Evolutionary conservation across 1,284 basidiomycete species (phyloP).

Genomic region (Marasmius sp.): DNA sequence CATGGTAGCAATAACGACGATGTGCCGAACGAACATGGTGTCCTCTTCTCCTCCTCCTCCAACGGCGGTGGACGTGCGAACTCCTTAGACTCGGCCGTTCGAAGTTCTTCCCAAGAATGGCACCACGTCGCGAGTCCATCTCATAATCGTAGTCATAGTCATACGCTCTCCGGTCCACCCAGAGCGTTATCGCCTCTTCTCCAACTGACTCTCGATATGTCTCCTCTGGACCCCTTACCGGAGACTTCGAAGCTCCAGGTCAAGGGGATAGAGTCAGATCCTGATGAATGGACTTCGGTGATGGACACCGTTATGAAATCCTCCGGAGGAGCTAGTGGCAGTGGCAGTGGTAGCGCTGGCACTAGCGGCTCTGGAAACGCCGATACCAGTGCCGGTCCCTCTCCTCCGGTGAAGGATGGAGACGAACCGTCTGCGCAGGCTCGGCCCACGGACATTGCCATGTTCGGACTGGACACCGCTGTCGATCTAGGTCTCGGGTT

Average conservation of each 20-base stretch:
- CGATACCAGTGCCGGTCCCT: background rate
- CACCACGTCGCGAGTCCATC: constrained; percentile 32
- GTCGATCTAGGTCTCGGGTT: constrained; percentile 36
- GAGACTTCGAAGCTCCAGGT: constrained; percentile 29
- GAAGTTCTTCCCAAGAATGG: constrained; percentile 29
- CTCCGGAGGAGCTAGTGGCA: constrained; percentile 6
- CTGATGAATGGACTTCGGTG: constrained; percentile 42
- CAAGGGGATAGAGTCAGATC: constrained; percentile 27
- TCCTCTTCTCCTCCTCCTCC: constrained; percentile 34
- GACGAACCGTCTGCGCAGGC: constrained; percentile 7
- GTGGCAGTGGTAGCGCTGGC: no score
- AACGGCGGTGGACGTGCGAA: constrained; percentile 26
- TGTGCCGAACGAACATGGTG: constrained; percentile 35
- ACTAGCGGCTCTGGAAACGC: constrained; percentile 8
- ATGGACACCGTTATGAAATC: constrained; percentile 39
- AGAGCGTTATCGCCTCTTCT: constrained; percentile 4
- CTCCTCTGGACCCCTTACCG: constrained; percentile 16
- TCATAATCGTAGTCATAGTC: constrained; percentile 3
- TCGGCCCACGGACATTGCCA: constrained; percentile 27
- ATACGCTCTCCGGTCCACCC: background rate
- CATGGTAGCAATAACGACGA: constrained; percentile 27
- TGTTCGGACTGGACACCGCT: constrained; percentile 30
- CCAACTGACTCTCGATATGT: constrained; percentile 7
- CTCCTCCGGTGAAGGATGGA: no score
- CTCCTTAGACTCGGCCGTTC: constrained; percentile 38